These are phyloP conservation scores for Fusarium verrucosum DNA, from an alignment of 2,329 filamentous ascomycete species.

Conservation along the genomic window DNA sequence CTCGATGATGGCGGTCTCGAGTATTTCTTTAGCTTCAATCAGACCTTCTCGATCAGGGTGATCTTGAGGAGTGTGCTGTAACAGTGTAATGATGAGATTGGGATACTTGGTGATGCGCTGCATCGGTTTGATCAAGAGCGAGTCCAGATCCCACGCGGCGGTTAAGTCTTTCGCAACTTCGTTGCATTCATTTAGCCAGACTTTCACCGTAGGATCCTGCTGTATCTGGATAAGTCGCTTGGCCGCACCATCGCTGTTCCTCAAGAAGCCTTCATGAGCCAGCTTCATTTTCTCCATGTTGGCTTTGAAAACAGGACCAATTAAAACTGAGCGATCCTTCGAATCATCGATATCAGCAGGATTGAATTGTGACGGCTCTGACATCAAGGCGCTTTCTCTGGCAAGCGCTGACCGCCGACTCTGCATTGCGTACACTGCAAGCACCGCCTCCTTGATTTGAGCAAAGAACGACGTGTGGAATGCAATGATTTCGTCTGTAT, in stretches of 20 bases:
- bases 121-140: slow-evolving; percentile 95
- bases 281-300: slow-evolving; percentile 70
- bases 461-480: slow-evolving; percentile 85
- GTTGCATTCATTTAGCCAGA: slow-evolving; percentile 95
- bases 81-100: slow-evolving; percentile 80
- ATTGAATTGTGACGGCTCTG: slow-evolving; percentile 53
- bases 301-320: slow-evolving; percentile 64
- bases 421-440: slow-evolving; percentile 79
- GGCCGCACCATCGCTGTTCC: slow-evolving; percentile 69
- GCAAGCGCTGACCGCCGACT: slow-evolving; percentile 55
- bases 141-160: slow-evolving; percentile 92
- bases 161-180: slow-evolving; percentile 92
- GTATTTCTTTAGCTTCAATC: slow-evolving; percentile 57
- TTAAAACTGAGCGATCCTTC: slow-evolving; percentile 61
- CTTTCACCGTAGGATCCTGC: slow-evolving; percentile 70
- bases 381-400: slow-evolving; percentile 54
- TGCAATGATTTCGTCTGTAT: slow-evolving; percentile 87
- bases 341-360: slow-evolving; percentile 58
- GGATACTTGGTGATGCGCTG: slow-evolving; percentile 95
- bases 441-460: slow-evolving; percentile 80
- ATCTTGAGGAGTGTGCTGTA: slow-evolving; percentile 79
- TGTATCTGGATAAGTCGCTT: slow-evolving; percentile 71
- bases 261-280: slow-evolving; percentile 69
- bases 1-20: slow-evolving; percentile 77
- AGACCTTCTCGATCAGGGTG: slow-evolving; percentile 84